These are phyloP conservation scores for Gaeumannomyces sp. DNA, from an alignment of 2,329 filamentous ascomycete species.

Conservation along the genomic window DNA sequence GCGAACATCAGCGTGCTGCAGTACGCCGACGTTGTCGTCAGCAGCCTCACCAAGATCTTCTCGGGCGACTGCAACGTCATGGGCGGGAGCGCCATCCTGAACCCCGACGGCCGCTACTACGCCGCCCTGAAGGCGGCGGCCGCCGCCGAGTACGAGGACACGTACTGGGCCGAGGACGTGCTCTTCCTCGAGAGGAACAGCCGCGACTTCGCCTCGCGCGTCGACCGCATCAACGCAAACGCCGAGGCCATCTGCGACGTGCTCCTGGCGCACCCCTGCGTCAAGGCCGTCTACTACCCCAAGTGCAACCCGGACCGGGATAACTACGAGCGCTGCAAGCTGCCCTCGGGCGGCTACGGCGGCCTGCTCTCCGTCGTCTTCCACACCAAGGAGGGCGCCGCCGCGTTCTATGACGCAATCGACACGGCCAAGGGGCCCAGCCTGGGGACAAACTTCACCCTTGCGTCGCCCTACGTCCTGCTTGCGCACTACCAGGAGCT, in stretches of 20 bases:
- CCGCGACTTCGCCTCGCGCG: conserved; percentile 78
- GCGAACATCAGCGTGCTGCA: conserved; percentile 91
- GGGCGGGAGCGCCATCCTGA: conserved; percentile 70
- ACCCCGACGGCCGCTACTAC: conserved; percentile 66
- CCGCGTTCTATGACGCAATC: conserved; percentile 78
- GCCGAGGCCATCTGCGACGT: conserved; percentile 76
- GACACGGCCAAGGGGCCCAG: conserved; percentile 91
- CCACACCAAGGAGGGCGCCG: conserved; percentile 59
- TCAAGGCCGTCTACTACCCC: conserved; percentile 83
- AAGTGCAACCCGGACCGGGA: conserved; percentile 54
- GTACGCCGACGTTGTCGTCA: conserved; percentile 85
- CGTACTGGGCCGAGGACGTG: conserved; percentile 89
- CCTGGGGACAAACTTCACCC: conserved; percentile 92
- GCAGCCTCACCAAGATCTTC: conserved; percentile 94
- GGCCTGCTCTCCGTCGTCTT: conserved; percentile 85
- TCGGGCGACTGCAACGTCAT: conserved; percentile 98
- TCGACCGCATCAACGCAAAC: conserved; percentile 78
- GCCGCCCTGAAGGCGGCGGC: conserved; percentile 59
- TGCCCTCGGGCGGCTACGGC: conserved; percentile 75
- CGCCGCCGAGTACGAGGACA: conserved; percentile 64
- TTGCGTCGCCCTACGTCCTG: conserved; percentile 85
- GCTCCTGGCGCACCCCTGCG: conserved; percentile 51
- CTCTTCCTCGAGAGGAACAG: conserved; percentile 96
- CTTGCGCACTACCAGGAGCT: conserved; percentile 88
- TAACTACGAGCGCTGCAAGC: conserved; percentile 74